Percentiles rank a stretch among this genome's conserved stretches.
Evolutionary conservation across 345 rosid species (phyloP).

Genomic region (Toxicodendron radicans): DNA sequence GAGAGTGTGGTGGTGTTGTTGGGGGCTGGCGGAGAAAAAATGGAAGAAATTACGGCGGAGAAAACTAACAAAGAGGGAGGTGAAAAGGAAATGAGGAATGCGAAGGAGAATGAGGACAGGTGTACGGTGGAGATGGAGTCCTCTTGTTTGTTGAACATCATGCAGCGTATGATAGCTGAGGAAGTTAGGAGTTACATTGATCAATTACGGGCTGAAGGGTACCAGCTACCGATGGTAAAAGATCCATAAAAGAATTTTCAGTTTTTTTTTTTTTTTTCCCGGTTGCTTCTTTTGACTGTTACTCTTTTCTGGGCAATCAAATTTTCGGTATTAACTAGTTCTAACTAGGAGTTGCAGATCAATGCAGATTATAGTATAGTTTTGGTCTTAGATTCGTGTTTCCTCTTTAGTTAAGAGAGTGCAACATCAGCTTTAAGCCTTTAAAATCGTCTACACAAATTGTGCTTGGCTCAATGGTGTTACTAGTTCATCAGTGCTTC

Average conservation of each 20-base stretch:
- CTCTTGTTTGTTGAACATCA: slow-evolving; percentile 38
- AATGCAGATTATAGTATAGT: background rate
- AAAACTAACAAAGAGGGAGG: background rate
- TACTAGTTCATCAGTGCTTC: no score
- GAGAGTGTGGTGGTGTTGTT: slow-evolving; percentile 12
- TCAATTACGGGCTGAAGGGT: slow-evolving; percentile 22
- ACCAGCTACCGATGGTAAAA: background rate
- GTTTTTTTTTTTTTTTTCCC: background rate
- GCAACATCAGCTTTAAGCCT: no score
- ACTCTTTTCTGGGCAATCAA: background rate
- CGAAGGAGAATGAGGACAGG: slow-evolving; percentile 4
- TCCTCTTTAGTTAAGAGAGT: no score
- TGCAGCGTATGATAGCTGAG: slow-evolving; percentile 52
- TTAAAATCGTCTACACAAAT: no score
- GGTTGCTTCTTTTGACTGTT: background rate
- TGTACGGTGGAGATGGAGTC: slow-evolving; percentile 26
- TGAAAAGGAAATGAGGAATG: background rate
- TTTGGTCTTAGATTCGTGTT: no score
- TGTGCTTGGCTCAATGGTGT: no score
- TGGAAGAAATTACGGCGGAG: slow-evolving; percentile 10
- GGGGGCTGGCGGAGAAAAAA: background rate
- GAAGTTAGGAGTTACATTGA: slow-evolving; percentile 58
- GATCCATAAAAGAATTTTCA: background rate
- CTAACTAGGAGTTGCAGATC: background rate
- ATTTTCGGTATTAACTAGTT: background rate